These are phyloP conservation scores for Monosporascus sp. DNA, from an alignment of 2,329 filamentous ascomycete species.

Conservation along the genomic window DNA sequence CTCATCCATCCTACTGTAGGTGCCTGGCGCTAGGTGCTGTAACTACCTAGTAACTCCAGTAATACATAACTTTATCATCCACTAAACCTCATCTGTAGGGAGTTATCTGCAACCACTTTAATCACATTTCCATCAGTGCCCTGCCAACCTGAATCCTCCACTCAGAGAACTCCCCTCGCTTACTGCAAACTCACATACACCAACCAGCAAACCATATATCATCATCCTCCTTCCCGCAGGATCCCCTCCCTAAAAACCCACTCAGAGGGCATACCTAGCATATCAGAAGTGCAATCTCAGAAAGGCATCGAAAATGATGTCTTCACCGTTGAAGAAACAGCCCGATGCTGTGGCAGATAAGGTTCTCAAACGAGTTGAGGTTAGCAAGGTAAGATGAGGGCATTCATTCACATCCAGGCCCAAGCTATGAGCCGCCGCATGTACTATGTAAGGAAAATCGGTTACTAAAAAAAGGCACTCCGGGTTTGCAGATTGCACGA, in stretches of 20 bases:
- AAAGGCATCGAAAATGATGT: conserved; percentile 33
- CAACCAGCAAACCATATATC: neutral
- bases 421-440: too few relatives aligned
- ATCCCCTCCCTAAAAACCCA: neutral
- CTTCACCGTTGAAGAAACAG: conserved; percentile 57
- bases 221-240: neutral
- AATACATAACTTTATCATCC: too few relatives aligned
- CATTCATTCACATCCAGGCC: too few relatives aligned
- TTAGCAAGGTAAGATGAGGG: conserved; percentile 59
- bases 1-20: too few relatives aligned
- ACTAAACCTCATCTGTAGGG: too few relatives aligned
- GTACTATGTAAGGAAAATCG: conserved; percentile 3
- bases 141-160: neutral
- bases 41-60: too few relatives aligned
- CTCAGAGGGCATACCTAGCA: neutral
- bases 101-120: neutral
- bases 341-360: conserved; percentile 61
- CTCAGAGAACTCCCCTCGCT: neutral
- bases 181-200: neutral
- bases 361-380: conserved; percentile 67
- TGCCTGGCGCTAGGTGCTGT: too few relatives aligned
- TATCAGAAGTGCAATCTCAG: neutral
- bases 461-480: conserved; percentile 11
- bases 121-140: neutral
- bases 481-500: conserved; percentile 69